phyloP scores from a whole-genome alignment of 108 stramenopile genomes.

The Cyclotella atomus region DNA sequence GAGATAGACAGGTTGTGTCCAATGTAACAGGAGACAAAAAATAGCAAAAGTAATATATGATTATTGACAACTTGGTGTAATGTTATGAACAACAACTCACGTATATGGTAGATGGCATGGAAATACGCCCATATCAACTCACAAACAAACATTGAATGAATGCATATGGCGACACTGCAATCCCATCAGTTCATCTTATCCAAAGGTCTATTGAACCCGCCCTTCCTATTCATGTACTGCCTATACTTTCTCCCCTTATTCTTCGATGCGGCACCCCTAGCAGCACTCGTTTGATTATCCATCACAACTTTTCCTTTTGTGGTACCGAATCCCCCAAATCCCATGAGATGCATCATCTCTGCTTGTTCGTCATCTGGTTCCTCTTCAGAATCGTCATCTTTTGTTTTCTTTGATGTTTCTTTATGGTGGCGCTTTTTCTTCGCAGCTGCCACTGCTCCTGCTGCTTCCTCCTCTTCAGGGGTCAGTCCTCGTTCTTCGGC shows the following conservation, averaged over 20 bases:
- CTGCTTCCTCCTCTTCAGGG: conserved; percentile 16
- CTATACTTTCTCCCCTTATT: conserved; percentile 94
- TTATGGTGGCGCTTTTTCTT: conserved; percentile 26
- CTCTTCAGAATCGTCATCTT: conserved; percentile 58
- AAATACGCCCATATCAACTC: no score
- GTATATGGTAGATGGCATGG: no score
- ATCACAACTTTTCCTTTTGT: conserved; percentile 92
- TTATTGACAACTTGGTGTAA: no score
- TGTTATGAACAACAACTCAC: no score
- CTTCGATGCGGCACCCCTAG: conserved; percentile 90
- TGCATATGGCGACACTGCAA: no score
- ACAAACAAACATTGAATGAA: no score
- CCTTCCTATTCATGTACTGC: conserved; percentile 98
- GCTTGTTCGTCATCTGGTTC: conserved; percentile 74
- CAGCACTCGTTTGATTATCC: conserved; percentile 91
- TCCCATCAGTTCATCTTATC: conserved; percentile 89
- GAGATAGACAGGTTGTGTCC: no score
- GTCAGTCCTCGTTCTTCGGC: conserved; percentile 61
- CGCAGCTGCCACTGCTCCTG: not conserved
- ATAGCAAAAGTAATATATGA: no score
- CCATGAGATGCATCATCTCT: conserved; percentile 89
- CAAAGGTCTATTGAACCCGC: conserved; percentile 93
- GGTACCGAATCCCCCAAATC: conserved; percentile 92
- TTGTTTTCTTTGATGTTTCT: not conserved
- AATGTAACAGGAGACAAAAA: no score